Evolutionary conservation across 352 stramenopile species (phyloP).

Genomic region (Blastocystis sp.): DNA sequence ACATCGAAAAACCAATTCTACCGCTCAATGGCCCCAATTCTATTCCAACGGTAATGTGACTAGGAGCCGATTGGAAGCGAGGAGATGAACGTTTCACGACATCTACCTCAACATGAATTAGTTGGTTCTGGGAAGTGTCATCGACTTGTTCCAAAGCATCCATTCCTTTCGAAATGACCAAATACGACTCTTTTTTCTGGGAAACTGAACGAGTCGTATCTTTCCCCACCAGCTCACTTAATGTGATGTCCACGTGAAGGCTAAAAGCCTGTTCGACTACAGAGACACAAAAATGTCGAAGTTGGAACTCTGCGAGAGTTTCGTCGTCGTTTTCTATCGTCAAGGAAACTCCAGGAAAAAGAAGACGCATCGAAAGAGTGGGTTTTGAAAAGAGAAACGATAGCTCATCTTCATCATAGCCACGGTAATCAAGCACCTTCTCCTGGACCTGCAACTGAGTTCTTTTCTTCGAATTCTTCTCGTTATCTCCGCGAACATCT

Average conservation of each 20-base stretch:
- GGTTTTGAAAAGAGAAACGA: background rate
- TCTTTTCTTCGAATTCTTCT: background rate
- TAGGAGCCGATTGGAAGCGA: background rate
- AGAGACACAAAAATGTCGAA: background rate
- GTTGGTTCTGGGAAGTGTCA: background rate
- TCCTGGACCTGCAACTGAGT: background rate
- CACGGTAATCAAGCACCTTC: background rate
- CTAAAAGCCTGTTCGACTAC: background rate
- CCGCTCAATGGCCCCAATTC: background rate
- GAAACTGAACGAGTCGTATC: background rate
- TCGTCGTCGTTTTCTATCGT: background rate
- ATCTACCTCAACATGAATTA: background rate
- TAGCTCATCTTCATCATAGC: background rate
- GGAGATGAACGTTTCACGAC: background rate
- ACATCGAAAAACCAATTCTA: background rate
- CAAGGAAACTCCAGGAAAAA: background rate
- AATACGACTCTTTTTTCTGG: background rate
- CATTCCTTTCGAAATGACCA: background rate
- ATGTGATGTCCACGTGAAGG: background rate
- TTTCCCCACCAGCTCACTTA: background rate
- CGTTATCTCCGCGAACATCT: background rate
- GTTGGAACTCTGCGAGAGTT: background rate
- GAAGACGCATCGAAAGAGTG: background rate
- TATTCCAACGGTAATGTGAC: background rate
- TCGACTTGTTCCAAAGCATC: background rate